phyloP scores from a whole-genome alignment of 305 asterid genomes.

The Andrographis paniculata region DNA sequence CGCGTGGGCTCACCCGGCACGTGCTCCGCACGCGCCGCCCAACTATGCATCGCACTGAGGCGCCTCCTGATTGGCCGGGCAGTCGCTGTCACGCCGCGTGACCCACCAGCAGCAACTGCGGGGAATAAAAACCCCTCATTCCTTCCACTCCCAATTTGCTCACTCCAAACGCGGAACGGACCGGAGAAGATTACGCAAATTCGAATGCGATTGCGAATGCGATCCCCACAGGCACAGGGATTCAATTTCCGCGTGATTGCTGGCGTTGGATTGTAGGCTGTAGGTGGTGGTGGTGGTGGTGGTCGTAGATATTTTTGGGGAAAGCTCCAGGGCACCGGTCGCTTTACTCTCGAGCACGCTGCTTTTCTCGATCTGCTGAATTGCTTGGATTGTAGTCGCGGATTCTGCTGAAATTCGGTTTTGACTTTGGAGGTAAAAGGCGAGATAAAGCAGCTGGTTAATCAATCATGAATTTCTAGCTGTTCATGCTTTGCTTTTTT shows the following conservation, averaged over 20 bases:
- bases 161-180: too few species aligned
- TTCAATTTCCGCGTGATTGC: too few species aligned
- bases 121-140: not conserved
- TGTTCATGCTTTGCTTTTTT: constrained; percentile 13
- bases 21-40: constrained; percentile 48
- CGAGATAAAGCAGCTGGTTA: constrained; percentile 16
- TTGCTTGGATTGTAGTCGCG: constrained; percentile 31
- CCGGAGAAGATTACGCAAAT: too few species aligned
- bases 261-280: too few species aligned
- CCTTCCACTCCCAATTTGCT: too few species aligned
- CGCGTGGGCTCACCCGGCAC: constrained; percentile 19
- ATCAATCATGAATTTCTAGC: constrained; percentile 15
- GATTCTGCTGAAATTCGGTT: constrained; percentile 20
- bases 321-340: too few species aligned
- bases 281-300: too few species aligned
- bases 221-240: too few species aligned
- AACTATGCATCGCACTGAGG: constrained; percentile 51
- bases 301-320: too few species aligned
- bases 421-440: constrained; percentile 33
- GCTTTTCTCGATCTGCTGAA: constrained; percentile 30
- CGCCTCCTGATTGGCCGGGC: constrained; percentile 32
- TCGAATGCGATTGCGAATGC: too few species aligned
- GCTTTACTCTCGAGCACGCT: constrained; percentile 26
- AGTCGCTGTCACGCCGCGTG: constrained; percentile 30
- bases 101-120: constrained; percentile 13